Percentiles rank a stretch among this genome's conserved stretches.
These are phyloP conservation scores for Rhynchospora breviuscula DNA, from an alignment of 176 grass and related monocot species.

Conservation along the genomic window DNA sequence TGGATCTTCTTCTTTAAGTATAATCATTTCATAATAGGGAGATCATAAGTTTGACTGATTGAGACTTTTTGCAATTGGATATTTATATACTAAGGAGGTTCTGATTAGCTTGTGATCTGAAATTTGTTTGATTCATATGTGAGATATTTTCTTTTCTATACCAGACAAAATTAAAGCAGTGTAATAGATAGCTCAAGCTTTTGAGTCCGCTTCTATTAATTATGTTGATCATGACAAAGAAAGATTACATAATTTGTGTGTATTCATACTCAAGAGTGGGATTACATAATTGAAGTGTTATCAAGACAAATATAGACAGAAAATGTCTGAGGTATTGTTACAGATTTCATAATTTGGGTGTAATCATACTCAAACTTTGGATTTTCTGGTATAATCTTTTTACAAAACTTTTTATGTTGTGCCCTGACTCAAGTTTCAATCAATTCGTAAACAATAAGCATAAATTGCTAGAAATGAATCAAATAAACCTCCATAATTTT, in stretches of 20 bases:
- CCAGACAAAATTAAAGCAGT: background rate
- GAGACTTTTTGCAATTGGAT: background rate
- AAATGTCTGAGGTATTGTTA: background rate
- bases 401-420: background rate
- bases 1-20: background rate
- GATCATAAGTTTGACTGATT: background rate
- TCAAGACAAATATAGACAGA: background rate
- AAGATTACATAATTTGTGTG: background rate
- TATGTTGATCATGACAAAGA: background rate
- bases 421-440: background rate
- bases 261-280: background rate
- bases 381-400: background rate
- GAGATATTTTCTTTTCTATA: background rate
- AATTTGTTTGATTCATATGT: background rate
- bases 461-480: background rate
- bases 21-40: background rate
- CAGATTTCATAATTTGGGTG: background rate
- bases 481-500: slow-evolving; percentile 7
- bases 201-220: background rate
- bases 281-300: background rate
- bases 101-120: background rate
- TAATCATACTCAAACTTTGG: background rate
- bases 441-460: background rate
- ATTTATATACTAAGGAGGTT: background rate
- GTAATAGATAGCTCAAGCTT: background rate